These are phyloP conservation scores for Plasmodium blacklocki DNA, from an alignment of 169 alveolate genomes.

Conservation along the genomic window DNA sequence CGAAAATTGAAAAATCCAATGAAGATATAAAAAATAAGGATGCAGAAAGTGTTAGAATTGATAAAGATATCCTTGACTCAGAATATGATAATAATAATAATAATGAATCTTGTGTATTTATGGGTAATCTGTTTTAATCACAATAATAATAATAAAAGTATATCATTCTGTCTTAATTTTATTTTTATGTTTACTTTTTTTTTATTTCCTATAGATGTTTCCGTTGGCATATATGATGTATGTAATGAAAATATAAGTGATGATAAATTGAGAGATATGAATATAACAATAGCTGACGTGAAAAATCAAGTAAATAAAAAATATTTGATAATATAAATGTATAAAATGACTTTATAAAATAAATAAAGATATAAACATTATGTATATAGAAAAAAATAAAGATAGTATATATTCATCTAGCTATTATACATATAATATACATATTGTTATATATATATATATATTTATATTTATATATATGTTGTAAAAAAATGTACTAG, in stretches of 20 bases:
- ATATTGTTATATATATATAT: too few species aligned
- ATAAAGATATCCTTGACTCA: conserved; percentile 50
- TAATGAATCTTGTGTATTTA: conserved; percentile 36
- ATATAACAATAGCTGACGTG: conserved; percentile 68
- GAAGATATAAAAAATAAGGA: conserved; percentile 52
- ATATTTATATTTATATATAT: not conserved
- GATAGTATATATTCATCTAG: too few species aligned
- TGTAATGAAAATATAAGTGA: conserved; percentile 59
- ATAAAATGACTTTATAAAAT: too few species aligned
- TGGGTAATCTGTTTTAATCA: conserved; percentile 33
- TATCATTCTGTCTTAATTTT: not conserved
- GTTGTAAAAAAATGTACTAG: not conserved
- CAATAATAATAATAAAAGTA: not conserved
- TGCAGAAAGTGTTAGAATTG: conserved; percentile 49
- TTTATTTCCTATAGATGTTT: conserved; percentile 47
- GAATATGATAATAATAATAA: conserved; percentile 28
- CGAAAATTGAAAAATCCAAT: conserved; percentile 67
- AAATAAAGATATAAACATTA: too few species aligned
- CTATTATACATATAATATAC: too few species aligned
- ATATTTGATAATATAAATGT: too few species aligned
- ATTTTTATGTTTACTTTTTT: conserved; percentile 19
- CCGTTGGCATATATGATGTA: conserved; percentile 73
- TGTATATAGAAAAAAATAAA: too few species aligned
- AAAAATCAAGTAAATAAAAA: conserved; percentile 28
- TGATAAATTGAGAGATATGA: conserved; percentile 42